Conservation (phyloP, 192 early-diverging fungal genomes). For the Phlyctochytrium planicorne region DNA sequence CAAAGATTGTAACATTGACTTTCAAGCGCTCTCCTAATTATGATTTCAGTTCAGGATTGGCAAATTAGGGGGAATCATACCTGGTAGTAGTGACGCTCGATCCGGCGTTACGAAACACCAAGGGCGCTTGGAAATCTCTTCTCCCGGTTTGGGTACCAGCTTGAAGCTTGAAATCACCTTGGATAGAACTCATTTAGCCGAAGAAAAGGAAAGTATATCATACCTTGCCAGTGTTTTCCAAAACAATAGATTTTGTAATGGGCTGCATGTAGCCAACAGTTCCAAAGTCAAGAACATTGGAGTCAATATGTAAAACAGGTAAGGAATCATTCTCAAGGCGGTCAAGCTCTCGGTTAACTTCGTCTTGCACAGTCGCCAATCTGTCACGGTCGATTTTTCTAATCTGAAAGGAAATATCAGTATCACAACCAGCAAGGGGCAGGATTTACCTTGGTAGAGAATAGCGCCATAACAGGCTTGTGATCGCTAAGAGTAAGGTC, state of each 20-base stretch:
- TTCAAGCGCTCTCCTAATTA: constrained; percentile 56
- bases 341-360: constrained; percentile 73
- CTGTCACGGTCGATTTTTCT: constrained; percentile 58
- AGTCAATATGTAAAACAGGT: constrained; percentile 60
- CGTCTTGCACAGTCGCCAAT: constrained; percentile 54
- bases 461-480: constrained; percentile 81
- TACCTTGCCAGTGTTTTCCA: constrained; percentile 59
- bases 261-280: constrained; percentile 54
- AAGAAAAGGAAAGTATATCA: no score
- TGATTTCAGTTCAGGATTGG: no score
- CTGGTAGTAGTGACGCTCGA: constrained; percentile 72
- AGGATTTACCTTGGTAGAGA: constrained; percentile 57
- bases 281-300: constrained; percentile 71
- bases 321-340: constrained; percentile 78
- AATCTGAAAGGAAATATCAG: constrained; percentile 36
- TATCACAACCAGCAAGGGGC: constrained; percentile 5
- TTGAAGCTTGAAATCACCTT: constrained; percentile 69
- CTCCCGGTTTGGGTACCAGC: constrained; percentile 70
- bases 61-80: no score
- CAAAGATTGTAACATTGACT: constrained; percentile 60
- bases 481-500: constrained; percentile 79
- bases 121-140: constrained; percentile 55
- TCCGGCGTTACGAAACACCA: constrained; percentile 73
- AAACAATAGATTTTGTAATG: constrained; percentile 48
- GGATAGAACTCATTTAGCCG: no score